These are phyloP conservation scores for Mycena citricolor DNA, from an alignment of 1,284 basidiomycete genomes.

Conservation along the genomic window DNA sequence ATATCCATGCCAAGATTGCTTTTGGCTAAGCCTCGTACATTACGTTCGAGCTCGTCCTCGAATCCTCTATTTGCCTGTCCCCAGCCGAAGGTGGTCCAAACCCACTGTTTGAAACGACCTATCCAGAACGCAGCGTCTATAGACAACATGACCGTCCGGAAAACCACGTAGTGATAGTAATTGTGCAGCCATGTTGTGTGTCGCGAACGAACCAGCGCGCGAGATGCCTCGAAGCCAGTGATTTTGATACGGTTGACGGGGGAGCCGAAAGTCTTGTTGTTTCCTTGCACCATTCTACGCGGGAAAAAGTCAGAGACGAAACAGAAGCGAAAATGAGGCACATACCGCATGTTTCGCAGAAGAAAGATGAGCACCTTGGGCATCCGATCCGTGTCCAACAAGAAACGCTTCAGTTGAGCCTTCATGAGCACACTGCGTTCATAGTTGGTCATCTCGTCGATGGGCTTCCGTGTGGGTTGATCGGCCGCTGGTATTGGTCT, in stretches of 20 bases:
- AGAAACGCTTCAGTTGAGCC: slow-evolving; percentile 56
- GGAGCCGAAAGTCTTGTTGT: slow-evolving; percentile 77
- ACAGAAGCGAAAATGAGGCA: slow-evolving; percentile 30
- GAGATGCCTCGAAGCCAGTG: slow-evolving; percentile 71
- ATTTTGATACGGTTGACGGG: slow-evolving; percentile 88
- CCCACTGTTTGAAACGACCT: slow-evolving; percentile 49
- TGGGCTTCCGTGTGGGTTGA: slow-evolving; percentile 25
- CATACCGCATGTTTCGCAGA: slow-evolving; percentile 77
- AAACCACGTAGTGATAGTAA: slow-evolving; percentile 51
- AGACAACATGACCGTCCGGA: slow-evolving; percentile 53
- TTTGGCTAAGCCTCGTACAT: slow-evolving; percentile 59
- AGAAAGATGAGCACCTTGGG: slow-evolving; percentile 83
- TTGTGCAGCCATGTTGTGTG: slow-evolving; percentile 43
- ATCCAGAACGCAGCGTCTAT: slow-evolving; percentile 60
- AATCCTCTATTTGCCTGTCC: slow-evolving; percentile 40
- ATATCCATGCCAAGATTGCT: slow-evolving; percentile 60
- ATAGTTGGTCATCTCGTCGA: slow-evolving; percentile 47
- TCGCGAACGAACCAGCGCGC: slow-evolving; percentile 48
- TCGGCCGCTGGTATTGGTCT: slow-evolving; percentile 27
- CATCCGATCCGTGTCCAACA: slow-evolving; percentile 66
- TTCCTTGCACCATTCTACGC: slow-evolving; percentile 66
- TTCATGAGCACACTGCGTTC: slow-evolving; percentile 68
- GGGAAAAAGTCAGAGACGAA: not conserved
- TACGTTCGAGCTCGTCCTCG: slow-evolving; percentile 65
- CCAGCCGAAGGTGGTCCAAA: slow-evolving; percentile 36